Base-by-base conservation (phyloP, 2,329 filamentous ascomycete genomes). In the Paraphaeosphaeria sporulosa region DNA sequence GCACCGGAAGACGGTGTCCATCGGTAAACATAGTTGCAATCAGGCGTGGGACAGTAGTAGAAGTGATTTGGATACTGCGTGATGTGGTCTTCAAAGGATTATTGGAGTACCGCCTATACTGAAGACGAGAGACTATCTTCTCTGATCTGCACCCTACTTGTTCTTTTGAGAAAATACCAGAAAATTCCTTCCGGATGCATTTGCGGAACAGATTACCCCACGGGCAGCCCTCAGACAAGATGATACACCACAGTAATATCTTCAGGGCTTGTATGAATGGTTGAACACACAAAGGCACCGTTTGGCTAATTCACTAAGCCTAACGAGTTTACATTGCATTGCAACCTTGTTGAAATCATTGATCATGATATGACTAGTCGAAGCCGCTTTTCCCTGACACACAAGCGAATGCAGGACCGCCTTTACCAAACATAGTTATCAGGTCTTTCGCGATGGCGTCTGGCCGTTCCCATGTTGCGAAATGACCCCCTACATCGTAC, bases 391-490 rank as follows among this genome's bases (percentile, higher is more conserved):
- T 46, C 40, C 36, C 51, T 0, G 40, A 8, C 15, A 46, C 51
- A 44, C 51, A 54, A 6, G 13, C 40, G 25, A 44, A 54, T 21
- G 27, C 38, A 4, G 38, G 40, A 2, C 62, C 62, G 12, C 46
- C 57, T 17, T 32, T 59, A 10, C 54, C 53, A 57, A 62, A 64
- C 85, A 88, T 87, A 8, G 73, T 74, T 59, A 75, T 77, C 55
- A 88, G 60, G 69, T 89, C 87, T 2, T 71, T 74, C 0, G 78
- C 83, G 17, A 69, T 88, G 3, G 55, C 46, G 23, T 57, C 55
- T 32, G 55, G 55, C 7, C 55, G 44, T 23, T 57, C 55, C 55
- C 46, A 50, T 2, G 55, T 46, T 8, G 55, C 55, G 27, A 50
- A 49, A 34, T 50, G 86, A 0, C 86, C 86, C 0, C 85, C 84